Evolutionary conservation across 2,329 filamentous ascomycete species (phyloP), one percentile per base, ranked within the genome.

Genomic region (Ophiostoma quercus): DNA sequence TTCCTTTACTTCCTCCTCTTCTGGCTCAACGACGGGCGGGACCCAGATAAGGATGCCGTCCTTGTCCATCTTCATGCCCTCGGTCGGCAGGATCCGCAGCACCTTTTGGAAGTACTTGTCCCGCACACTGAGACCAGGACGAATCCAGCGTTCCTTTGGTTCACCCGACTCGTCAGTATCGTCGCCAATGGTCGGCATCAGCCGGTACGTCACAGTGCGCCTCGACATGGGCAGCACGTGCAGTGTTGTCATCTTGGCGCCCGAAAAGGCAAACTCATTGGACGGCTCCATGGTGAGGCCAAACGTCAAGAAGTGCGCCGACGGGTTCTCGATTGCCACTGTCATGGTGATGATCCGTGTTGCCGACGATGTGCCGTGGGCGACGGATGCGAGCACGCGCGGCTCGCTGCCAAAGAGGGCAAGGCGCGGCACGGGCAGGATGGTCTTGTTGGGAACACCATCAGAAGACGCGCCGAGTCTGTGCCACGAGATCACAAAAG

Each of bases 71-170:
- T 74, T 72, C 78, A 84, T 70, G 94, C 88, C 90, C 76, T 90
- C 91, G 0, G 92, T 95, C 6, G 92, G 89, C 71, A 93, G 87
- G 41, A 97, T 88, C 72, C 90, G 89, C 71, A 98, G 80, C 57
- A 91, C 88, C 83, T 97, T 97, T 78, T 96, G 94, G 78, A 97
- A 98, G 76, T 97, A 96, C 75, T 91, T 90, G 81, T 97, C 94
- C 72, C 92, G 85, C 54, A 97, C 92, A 71, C 90, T 87, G 71
- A 97, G 81, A 41, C 86, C 85, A 2, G 92, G 92, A 68, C 82
- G 84, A 70, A 92, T 86, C 87, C 91, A 96, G 39, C 82, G 34
- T 32, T 65, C 47, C 51, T 37, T 22, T 3, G 32, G 19, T 3
- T 43, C 47, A 41, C 1, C 29, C 65, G 12, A 34, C 34, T 16